Conservation (phyloP, 805 yeast genomes). For the Starmera caribaea region DNA sequence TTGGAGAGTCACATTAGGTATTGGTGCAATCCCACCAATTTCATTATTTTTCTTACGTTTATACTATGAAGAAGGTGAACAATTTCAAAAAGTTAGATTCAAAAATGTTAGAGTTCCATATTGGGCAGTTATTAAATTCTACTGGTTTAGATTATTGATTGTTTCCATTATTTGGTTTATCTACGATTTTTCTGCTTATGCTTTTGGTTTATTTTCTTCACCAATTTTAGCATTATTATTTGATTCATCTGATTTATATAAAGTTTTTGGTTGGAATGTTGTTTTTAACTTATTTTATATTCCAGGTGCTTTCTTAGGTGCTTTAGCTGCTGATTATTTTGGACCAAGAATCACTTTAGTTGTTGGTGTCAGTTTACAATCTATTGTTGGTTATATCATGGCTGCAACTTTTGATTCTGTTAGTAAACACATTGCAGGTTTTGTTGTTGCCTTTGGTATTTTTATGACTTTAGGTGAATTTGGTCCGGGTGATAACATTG, state of each 20-base stretch:
- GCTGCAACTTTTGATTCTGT: slow-evolving; percentile 57
- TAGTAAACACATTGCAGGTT: slow-evolving; percentile 57
- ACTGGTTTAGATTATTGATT: slow-evolving; percentile 69
- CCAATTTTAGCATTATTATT: slow-evolving; percentile 53
- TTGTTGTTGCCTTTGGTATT: slow-evolving; percentile 82
- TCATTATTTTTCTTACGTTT: slow-evolving; percentile 69
- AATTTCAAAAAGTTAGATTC: slow-evolving; percentile 63
- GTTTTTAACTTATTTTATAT: slow-evolving; percentile 80
- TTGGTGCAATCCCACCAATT: slow-evolving; percentile 85
- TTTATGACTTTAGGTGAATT: slow-evolving; percentile 85
- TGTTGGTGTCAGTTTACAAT: slow-evolving; percentile 64
- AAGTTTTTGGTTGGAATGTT: slow-evolving; percentile 86
- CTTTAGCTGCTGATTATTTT: slow-evolving; percentile 70
- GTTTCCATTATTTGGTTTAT: slow-evolving; percentile 83
- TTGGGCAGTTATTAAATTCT: slow-evolving; percentile 59
- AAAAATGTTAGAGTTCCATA: slow-evolving; percentile 58
- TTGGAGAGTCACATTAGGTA: slow-evolving; percentile 86
- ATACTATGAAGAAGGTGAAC: slow-evolving; percentile 63
- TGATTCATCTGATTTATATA: slow-evolving; percentile 50
- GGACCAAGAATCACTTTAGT: slow-evolving; percentile 84
- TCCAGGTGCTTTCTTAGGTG: slow-evolving; percentile 88
- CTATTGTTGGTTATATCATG: slow-evolving; percentile 74
- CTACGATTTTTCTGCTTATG: slow-evolving; percentile 81
- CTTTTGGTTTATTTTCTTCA: slow-evolving; percentile 79
- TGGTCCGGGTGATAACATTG: slow-evolving; percentile 91